Conservation (phyloP, 2,329 filamentous ascomycete species). For the Saccharata proteae region DNA sequence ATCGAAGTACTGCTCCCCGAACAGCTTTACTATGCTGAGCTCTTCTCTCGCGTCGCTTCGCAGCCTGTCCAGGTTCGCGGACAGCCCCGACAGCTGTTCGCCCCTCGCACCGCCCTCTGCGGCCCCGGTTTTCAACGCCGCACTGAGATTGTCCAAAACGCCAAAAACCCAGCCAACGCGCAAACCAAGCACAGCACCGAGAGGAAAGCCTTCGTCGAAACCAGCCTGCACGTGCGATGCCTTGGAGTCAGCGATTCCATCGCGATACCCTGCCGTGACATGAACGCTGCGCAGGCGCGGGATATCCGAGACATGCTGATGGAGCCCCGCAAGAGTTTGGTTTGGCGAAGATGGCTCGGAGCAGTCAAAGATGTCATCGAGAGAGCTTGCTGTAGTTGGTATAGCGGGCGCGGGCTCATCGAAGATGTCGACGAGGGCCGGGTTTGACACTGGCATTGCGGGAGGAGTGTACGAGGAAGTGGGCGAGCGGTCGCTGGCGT, state of each 20-base stretch:
- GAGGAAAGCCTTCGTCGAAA: constrained; percentile 80
- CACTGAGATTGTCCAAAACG: constrained; percentile 57
- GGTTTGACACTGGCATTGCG: not conserved
- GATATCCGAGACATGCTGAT: constrained; percentile 50
- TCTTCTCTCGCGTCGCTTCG: constrained; percentile 42
- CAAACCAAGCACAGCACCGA: constrained; percentile 71
- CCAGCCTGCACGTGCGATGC: constrained; percentile 65
- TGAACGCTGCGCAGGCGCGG: constrained; percentile 64
- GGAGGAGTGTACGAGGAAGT: constrained; percentile 5
- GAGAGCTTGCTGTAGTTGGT: constrained; percentile 14
- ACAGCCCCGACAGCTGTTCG: constrained; percentile 5
- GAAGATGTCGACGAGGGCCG: constrained; percentile 8
- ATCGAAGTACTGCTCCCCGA: constrained; percentile 54
- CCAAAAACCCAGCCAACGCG: constrained; percentile 65
- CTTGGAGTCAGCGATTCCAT: constrained; percentile 71
- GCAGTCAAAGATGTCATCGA: constrained; percentile 38
- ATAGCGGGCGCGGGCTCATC: constrained; percentile 3
- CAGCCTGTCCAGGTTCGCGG: constrained; percentile 17
- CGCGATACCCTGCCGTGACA: constrained; percentile 77
- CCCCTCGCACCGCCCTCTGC: constrained; percentile 14
- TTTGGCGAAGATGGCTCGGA: no score
- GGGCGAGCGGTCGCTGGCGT: constrained; percentile 3
- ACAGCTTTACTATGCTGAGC: constrained; percentile 49
- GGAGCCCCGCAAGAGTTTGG: constrained; percentile 19
- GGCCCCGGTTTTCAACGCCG: constrained; percentile 30